Evolutionary conservation across 805 yeast species (phyloP), one percentile per base, ranked within the genome.

Genomic region (Kazachstania psychrophila): DNA sequence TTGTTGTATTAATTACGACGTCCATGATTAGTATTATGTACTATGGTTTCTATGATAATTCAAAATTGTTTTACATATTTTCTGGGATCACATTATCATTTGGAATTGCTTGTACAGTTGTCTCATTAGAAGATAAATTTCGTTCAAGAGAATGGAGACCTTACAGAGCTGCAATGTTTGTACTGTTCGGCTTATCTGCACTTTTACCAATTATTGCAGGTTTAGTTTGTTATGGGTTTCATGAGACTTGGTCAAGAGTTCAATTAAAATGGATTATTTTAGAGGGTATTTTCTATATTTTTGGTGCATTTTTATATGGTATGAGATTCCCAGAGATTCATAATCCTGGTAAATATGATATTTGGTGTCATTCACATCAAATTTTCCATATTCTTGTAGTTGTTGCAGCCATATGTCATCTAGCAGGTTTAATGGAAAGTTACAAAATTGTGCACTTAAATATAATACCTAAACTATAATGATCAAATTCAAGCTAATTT

Each of bases 321-420:
- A 55, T 68, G 17, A 66, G 96, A 41, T 56, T 82, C 23, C 96
- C 96, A 0, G 96, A 87, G 53, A 65, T 81, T 33, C 63, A 66
- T 28, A 46, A 45, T 5, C 84, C 85, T 0, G 87, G 87, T 0
- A 56, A 27, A 15, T 82, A 70, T 53, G 95, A 85, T 47, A 49
- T 73, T 9, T 68, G 73, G 58, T 94, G 94, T 1, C 81, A 82
- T 46, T 80, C 94, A 6, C 96, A 86, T 55, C 95, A 86, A 52
- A 69, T 86, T 8, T 85, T 86, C 53, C 95, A 85, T 55, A 58
- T 80, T 8, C 57, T 81, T 48, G 94, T 85, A 6, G 87, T 84
- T 0, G 46, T 77, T 10, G 94, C 94, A 11, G 82, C 94, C 0
- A 64, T 62, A 38, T 79, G 79, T 39, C 96, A 87, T 60, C 73